These are phyloP conservation scores for Diplotaxis tenuifolia DNA, from an alignment of 345 rosid species.

Conservation along the genomic window DNA sequence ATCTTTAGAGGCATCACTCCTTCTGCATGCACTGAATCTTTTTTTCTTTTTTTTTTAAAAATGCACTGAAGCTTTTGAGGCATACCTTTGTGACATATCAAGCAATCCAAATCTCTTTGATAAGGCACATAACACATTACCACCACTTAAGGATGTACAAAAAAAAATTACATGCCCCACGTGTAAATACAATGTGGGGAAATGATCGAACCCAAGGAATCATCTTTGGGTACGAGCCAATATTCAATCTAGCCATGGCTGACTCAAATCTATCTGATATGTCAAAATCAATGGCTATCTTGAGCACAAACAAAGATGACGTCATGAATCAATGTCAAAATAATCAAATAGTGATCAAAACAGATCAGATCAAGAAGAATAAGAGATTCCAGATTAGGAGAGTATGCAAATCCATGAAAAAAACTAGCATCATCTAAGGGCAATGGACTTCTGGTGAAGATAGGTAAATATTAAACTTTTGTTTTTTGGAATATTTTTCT, in stretches of 20 bases:
- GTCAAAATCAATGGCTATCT: neutral
- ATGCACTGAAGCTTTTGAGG: conserved; percentile 15
- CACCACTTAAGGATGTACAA: neutral
- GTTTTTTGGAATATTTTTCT: too few relatives aligned
- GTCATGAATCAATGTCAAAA: neutral
- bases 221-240: neutral
- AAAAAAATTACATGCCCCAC: neutral
- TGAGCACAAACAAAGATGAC: neutral
- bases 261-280: too few relatives aligned
- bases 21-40: too few relatives aligned
- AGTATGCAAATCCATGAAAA: conserved; percentile 27
- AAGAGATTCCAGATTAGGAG: conserved; percentile 30
- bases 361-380: conserved; percentile 24
- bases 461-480: conserved; percentile 31
- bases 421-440: conserved; percentile 51
- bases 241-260: neutral
- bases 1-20: too few relatives aligned
- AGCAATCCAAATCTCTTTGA: neutral
- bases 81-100: conserved; percentile 6
- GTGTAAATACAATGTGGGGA: neutral
- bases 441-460: conserved; percentile 74
- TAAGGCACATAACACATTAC: neutral
- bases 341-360: neutral
- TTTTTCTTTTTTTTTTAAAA: too few relatives aligned
- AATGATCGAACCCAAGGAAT: conserved; percentile 12